phyloP scores from a whole-genome alignment of 2,329 filamentous ascomycete genomes.

The Xylaria sp. region DNA sequence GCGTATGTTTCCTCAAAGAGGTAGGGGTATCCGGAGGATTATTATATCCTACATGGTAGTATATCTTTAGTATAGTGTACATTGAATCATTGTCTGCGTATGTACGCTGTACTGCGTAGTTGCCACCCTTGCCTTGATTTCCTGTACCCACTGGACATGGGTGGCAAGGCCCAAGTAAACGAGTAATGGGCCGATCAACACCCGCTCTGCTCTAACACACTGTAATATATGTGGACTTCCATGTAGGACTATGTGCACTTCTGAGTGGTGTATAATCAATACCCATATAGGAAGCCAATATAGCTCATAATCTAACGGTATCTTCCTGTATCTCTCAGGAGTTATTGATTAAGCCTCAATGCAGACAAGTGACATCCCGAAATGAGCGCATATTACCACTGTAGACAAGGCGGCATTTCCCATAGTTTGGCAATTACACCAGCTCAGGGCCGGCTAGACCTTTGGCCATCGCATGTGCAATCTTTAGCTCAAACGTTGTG shows the following conservation, averaged over 20 bases:
- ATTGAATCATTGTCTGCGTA: not conserved
- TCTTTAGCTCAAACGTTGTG: constrained; percentile 17
- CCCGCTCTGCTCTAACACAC: constrained; percentile 22
- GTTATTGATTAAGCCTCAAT: constrained; percentile 18
- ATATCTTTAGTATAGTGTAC: not conserved
- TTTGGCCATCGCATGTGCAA: constrained; percentile 7
- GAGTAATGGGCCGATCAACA: constrained; percentile 23
- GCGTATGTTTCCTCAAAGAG: constrained; percentile 22
- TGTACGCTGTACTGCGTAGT: not conserved
- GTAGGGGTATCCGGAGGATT: constrained; percentile 32
- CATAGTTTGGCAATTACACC: constrained; percentile 14
- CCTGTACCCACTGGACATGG: constrained; percentile 24
- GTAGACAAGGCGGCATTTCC: constrained; percentile 1
- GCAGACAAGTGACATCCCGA: constrained; percentile 24
- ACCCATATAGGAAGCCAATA: constrained; percentile 33
- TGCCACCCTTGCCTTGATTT: constrained; percentile 25
- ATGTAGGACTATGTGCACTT: not conserved
- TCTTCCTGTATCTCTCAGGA: constrained; percentile 29
- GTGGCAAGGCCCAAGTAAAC: constrained; percentile 30
- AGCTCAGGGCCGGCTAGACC: constrained; percentile 18
- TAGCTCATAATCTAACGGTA: constrained; percentile 27
- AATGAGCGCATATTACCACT: constrained; percentile 11
- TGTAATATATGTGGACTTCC: constrained; percentile 5
- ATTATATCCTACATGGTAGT: not conserved
- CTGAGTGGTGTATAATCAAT: constrained; percentile 5